Evolutionary conservation across 352 stramenopile genomes (phyloP), one percentile per base, ranked within the genome.

Genomic region (Phytopythium kandeliae): DNA sequence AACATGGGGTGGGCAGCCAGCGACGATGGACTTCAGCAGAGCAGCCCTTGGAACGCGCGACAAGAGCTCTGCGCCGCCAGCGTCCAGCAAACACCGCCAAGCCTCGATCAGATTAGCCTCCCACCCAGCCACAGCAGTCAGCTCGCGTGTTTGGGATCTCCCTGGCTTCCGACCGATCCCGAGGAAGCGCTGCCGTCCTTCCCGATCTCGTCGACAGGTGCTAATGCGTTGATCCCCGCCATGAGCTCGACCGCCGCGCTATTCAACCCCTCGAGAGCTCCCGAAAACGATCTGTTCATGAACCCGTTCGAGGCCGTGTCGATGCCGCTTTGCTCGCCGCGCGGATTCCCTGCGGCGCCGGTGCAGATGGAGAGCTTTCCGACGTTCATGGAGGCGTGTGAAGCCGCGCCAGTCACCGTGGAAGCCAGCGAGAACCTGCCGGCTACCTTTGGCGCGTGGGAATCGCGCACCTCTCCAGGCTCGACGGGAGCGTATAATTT

Each of bases 341-440:
- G 43, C 25, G 43, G 26, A 16, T 37, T 37, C 17, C 43, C 45
- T 12, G 21, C 30, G 30, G 71, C 65, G 38, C 60, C 67, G 2
- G 65, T 63, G 57, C 67, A 74, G 49, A 69, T 81, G 67, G 67
- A 74, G 46, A 58, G n/a, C 28, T 67, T 81, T 51, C 22, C 57
- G 59, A 57, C 65, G 15, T 78, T 68, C 26, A 41, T 76, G 21
- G 46, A 55, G 13, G 62, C 52, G 22, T 40, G 67, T 24, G 70
- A 76, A 48, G 54, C 65, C 8, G 53, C 63, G 11, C 55, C 75
- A 48, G 45, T 78, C 31, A 55, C 77, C n/a, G 77, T 76, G 36
- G 62, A 71, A 16, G 67, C 65, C 31, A 66, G 74, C 45, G 67
- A 60, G 2, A 38, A 15, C 25, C 30, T 31, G 25, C 46, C 16